A percentile compares a stretch with the other conserved stretches of the same genome.
phyloP scores from a whole-genome alignment of 495 filamentous ascomycete species.

The Daldinia caldariorum region DNA sequence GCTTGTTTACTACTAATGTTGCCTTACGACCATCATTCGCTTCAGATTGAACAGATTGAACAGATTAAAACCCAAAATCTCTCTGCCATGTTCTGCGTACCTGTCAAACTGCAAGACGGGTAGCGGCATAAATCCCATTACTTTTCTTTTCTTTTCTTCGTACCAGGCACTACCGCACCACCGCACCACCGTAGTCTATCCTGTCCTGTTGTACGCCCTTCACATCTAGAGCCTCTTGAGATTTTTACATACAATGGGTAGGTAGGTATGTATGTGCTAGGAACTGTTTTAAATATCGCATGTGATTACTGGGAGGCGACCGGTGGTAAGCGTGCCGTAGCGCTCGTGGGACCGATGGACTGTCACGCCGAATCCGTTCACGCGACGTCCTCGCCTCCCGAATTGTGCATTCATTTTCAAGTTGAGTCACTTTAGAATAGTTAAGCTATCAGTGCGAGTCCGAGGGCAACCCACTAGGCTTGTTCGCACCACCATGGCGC shows the following conservation, averaged over 20 bases:
- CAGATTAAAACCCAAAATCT: not conserved
- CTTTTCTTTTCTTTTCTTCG: slow-evolving; percentile 32
- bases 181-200: slow-evolving; percentile 5
- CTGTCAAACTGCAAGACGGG: slow-evolving; percentile 45
- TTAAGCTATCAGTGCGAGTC: slow-evolving; percentile 26
- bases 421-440: slow-evolving; percentile 20
- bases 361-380: slow-evolving; percentile 33
- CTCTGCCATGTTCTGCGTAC: slow-evolving; percentile 23
- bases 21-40: slow-evolving; percentile 40
- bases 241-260: slow-evolving; percentile 13
- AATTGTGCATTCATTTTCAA: slow-evolving; percentile 24
- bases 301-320: slow-evolving; percentile 28
- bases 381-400: slow-evolving; percentile 28
- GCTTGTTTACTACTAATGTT: slow-evolving; percentile 34
- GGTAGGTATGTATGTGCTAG: not conserved
- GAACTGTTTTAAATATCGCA: slow-evolving; percentile 28
- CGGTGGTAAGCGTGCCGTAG: slow-evolving; percentile 29
- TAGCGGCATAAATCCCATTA: slow-evolving; percentile 34
- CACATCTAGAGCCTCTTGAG: slow-evolving; percentile 24
- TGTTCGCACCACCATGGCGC: slow-evolving; percentile 36
- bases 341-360: slow-evolving; percentile 32
- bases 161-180: slow-evolving; percentile 13
- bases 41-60: slow-evolving; percentile 36
- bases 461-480: slow-evolving; percentile 31
- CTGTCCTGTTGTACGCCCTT: slow-evolving; percentile 19